A percentile compares a stretch with the other conserved stretches of the same genome.
Conservation (phyloP, 1,284 basidiomycete genomes). For the Moesziomyces globuligerus region DNA sequence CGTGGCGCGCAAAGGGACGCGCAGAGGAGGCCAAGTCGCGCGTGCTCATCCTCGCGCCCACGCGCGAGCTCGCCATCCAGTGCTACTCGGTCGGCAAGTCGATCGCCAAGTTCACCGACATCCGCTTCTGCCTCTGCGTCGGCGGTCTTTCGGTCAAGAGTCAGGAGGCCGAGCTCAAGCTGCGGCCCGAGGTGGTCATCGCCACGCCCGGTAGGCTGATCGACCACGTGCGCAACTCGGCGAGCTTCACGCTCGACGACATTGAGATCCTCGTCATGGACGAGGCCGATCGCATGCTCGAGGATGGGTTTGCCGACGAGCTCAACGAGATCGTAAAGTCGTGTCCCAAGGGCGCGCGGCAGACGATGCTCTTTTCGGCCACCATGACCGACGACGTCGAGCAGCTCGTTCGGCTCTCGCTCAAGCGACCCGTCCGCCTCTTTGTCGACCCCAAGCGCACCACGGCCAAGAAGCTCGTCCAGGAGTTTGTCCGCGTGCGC, state of each 20-base stretch:
- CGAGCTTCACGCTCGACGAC: conserved; percentile 89
- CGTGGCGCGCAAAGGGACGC: conserved; percentile 80
- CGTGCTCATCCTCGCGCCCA: conserved; percentile 91
- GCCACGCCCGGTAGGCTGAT: conserved; percentile 97
- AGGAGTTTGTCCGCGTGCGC: conserved; percentile 78
- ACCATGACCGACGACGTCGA: conserved; percentile 99
- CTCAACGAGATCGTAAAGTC: conserved; percentile 94
- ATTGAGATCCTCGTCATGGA: conserved; percentile 99
- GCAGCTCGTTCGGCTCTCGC: conserved; percentile 89
- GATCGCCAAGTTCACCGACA: conserved; percentile 89
- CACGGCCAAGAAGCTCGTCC: conserved; percentile 87
- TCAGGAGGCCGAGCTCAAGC: conserved; percentile 92
- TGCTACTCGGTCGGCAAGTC: conserved; percentile 93
- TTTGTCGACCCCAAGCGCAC: conserved; percentile 94
- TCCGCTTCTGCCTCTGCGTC: conserved; percentile 94
- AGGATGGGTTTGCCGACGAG: conserved; percentile 95
- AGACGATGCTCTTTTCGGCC: conserved; percentile 88
- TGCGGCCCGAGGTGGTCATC: conserved; percentile 97
- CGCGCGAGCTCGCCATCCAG: conserved; percentile 96
- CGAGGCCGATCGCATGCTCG: conserved; percentile 98
- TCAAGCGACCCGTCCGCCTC: conserved; percentile 79
- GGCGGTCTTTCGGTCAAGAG: conserved; percentile 93
- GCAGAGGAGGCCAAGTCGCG: conserved; percentile 94
- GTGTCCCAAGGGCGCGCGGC: conserved; percentile 73
- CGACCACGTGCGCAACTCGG: conserved; percentile 95